Base-by-base conservation (phyloP, 495 filamentous ascomycete species). In the Penicillium samsonianum region DNA sequence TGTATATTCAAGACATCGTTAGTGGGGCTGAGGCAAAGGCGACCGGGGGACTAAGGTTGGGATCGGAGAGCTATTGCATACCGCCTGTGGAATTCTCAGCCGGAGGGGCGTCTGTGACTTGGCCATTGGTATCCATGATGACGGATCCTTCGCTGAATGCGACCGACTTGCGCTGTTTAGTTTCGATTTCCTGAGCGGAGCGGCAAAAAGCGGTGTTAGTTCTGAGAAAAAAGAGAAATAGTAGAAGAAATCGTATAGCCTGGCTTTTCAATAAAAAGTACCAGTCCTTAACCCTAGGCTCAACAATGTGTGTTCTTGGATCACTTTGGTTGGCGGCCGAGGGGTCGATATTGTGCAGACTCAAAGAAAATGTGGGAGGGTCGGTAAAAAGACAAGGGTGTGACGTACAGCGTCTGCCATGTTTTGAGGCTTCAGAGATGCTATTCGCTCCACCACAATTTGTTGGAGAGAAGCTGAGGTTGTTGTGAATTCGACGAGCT, bases 91-190 rank as follows among this genome's bases (percentile, higher is more conserved):
- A 71, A 71, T 90, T 87, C 67, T 87, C 84, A 58, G 80, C 77
- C 30, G 82, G 79, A 69, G 80, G 77, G n/a, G 77, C 72, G 61
- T 91, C 85, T 71, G 83, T 90, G 56, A 96, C 83, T 72, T 84
- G 82, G 55, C 92, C 92, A 79, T 94, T 89, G 67, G 84, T 83
- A 76, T 93, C 87, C 64, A 95, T 90, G 65, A 95, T 86, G 58
- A 88, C 84, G 49, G 87, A 79, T 59, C 87, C 89, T 73, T 92
- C 89, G 66, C 85, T 90, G 73, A 96, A 96, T 30, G 90, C 88
- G 63, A 96, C 92, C 33, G 89, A 93, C 70, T 96, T 96, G 74
- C 92, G 90, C 68, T 86, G 84, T 72, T 77, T 80, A 47, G 67
- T 65, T 60, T 70, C 69, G 50, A 66, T 63, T 69, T 76, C 66